A percentile compares a stretch with the other conserved stretches of the same genome.
Evolutionary conservation across 345 rosid species (phyloP).

Genomic region (Gossypium mustelinum): DNA sequence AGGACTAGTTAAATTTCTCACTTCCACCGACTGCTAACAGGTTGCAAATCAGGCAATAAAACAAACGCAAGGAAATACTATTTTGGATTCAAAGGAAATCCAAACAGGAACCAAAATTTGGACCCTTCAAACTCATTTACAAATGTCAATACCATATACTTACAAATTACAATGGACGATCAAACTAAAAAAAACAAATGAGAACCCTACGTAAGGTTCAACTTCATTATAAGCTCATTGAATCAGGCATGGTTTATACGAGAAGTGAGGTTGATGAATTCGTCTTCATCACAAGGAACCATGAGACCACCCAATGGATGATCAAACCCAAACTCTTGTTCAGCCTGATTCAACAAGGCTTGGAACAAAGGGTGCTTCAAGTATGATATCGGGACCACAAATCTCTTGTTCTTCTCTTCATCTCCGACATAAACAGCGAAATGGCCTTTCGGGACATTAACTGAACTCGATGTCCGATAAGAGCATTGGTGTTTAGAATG

Average conservation of each 20-base stretch:
- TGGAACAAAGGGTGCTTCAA: conserved; percentile 44
- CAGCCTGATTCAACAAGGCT: conserved; percentile 39
- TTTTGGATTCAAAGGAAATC: no score
- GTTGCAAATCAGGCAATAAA: background rate
- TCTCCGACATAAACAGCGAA: conserved; percentile 59
- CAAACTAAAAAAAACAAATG: background rate
- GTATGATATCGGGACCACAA: conserved; percentile 39
- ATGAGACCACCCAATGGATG: conserved; percentile 54
- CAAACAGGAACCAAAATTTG: background rate
- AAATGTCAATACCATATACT: no score
- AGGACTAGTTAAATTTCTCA: no score
- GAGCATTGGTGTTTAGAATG: background rate
- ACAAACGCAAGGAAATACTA: no score
- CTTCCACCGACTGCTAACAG: background rate
- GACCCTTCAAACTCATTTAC: background rate
- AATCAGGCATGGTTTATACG: background rate
- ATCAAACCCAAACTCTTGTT: conserved; percentile 49
- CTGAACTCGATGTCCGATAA: background rate
- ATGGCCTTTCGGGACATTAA: conserved; percentile 37
- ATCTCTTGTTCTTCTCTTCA: conserved; percentile 32
- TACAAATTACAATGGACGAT: no score
- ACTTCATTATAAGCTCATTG: background rate
- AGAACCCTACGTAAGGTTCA: background rate
- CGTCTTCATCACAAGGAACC: conserved; percentile 51
- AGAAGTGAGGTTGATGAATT: conserved; percentile 31